Percentiles rank a stretch among this genome's conserved stretches.
Conservation (phyloP, 192 early-diverging fungal genomes). For the Coemansia sp. region DNA sequence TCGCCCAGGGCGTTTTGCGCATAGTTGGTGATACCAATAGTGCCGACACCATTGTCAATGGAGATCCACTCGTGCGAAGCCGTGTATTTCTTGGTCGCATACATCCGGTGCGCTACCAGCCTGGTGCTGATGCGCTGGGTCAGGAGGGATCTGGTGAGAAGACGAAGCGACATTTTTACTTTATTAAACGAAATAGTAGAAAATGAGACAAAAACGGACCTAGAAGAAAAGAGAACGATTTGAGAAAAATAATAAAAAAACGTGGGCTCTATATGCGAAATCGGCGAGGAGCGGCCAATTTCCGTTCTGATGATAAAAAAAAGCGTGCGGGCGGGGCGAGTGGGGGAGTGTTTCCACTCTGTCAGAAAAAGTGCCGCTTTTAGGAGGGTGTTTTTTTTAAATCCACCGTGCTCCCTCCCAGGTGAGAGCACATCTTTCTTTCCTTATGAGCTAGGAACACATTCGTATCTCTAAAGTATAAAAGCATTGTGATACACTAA, state of each 20-base stretch:
- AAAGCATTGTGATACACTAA: too few species aligned
- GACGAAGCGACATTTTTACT: constrained; percentile 31
- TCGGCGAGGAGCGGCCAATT: background rate
- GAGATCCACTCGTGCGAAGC: constrained; percentile 92
- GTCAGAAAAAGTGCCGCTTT: constrained; percentile 3
- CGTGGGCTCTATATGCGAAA: background rate
- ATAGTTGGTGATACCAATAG: constrained; percentile 90
- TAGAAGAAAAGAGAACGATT: background rate
- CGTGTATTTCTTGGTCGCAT: constrained; percentile 72
- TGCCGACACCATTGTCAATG: constrained; percentile 73
- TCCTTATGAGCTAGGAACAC: too few species aligned
- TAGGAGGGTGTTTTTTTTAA: background rate
- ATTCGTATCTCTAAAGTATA: too few species aligned
- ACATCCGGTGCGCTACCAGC: constrained; percentile 34
- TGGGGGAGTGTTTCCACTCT: background rate
- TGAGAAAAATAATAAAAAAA: constrained; percentile 5
- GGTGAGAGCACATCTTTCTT: too few species aligned
- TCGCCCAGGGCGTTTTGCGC: constrained; percentile 92
- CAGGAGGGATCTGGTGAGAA: constrained; percentile 34
- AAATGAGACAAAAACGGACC: background rate
- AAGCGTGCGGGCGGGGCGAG: too few species aligned
- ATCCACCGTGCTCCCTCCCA: background rate
- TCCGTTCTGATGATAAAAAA: background rate
- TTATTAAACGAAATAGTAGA: background rate
- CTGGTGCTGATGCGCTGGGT: constrained; percentile 33